A percentile compares a stretch with the other conserved stretches of the same genome.
These are phyloP conservation scores for Trametes hirsuta DNA, from an alignment of 1,284 basidiomycete genomes.

Conservation along the genomic window DNA sequence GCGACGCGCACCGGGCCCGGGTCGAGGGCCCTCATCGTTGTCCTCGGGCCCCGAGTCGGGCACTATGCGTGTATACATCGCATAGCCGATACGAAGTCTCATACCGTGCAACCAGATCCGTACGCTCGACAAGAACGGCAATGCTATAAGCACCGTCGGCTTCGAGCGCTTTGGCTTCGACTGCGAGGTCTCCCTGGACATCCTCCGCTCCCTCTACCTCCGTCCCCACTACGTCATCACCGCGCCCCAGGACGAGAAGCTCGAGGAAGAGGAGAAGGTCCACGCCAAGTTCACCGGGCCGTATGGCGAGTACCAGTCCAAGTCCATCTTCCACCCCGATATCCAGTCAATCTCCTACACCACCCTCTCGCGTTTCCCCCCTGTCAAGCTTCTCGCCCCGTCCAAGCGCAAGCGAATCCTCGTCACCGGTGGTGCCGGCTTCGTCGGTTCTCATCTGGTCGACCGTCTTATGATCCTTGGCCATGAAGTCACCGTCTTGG, in stretches of 20 bases:
- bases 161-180: conserved; percentile 87
- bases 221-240: conserved; percentile 75
- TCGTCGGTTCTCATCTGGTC: conserved; percentile 96
- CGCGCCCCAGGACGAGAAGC: conserved; percentile 39
- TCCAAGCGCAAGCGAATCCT: conserved; percentile 86
- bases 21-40: neutral
- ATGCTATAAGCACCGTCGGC: conserved; percentile 80
- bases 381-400: conserved; percentile 85
- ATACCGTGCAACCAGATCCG: conserved; percentile 45
- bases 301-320: conserved; percentile 69
- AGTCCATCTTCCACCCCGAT: conserved; percentile 82
- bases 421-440: conserved; percentile 95
- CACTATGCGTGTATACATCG: neutral
- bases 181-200: conserved; percentile 77
- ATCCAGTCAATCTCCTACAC: conserved; percentile 87
- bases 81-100: conserved; percentile 8
- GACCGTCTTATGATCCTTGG: conserved; percentile 97
- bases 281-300: conserved; percentile 61
- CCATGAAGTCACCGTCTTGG: conserved; percentile 96
- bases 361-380: conserved; percentile 88
- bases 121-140: conserved; percentile 72
- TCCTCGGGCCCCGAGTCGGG: neutral
- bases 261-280: conserved; percentile 39
- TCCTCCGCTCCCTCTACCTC: conserved; percentile 84
- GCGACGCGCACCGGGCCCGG: conserved; percentile 5